Conservation (phyloP, 768 basidiomycete genomes). For the Auricularia auricula-judae region DNA sequence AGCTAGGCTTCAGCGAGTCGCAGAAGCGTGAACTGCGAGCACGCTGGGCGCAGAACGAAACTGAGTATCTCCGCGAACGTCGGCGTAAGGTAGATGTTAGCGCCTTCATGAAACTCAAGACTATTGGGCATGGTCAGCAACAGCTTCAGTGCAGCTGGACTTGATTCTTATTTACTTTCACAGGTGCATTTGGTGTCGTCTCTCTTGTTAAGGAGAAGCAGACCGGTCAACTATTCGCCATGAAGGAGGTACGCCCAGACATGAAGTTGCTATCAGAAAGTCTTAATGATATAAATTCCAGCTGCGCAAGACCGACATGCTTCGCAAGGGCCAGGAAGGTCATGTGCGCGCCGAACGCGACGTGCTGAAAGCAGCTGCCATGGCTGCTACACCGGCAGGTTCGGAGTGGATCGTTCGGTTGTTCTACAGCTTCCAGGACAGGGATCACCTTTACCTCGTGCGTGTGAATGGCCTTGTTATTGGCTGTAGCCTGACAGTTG, state of each 20-base stretch:
- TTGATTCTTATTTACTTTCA: slow-evolving; percentile 9
- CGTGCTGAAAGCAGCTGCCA: slow-evolving; percentile 80
- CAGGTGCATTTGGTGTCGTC: slow-evolving; percentile 94
- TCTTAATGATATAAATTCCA: slow-evolving; percentile 19
- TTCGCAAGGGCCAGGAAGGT: slow-evolving; percentile 93
- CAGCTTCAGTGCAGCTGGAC: not conserved
- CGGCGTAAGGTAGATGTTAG: slow-evolving; percentile 73
- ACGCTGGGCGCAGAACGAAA: slow-evolving; percentile 82
- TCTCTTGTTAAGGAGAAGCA: slow-evolving; percentile 78
- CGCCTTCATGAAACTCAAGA: slow-evolving; percentile 82
- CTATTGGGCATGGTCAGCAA: slow-evolving; percentile 78
- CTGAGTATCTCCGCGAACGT: slow-evolving; percentile 75
- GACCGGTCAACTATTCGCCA: slow-evolving; percentile 76
- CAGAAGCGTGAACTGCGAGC: slow-evolving; percentile 64
- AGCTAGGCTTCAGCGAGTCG: slow-evolving; percentile 55
- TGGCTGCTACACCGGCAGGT: slow-evolving; percentile 58
- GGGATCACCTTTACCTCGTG: slow-evolving; percentile 90
- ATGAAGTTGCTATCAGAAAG: slow-evolving; percentile 12
- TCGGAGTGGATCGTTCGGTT: slow-evolving; percentile 93
- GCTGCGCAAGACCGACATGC: slow-evolving; percentile 85
- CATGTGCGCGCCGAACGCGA: slow-evolving; percentile 95
- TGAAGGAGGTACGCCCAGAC: slow-evolving; percentile 71
- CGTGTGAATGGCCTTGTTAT: slow-evolving; percentile 19
- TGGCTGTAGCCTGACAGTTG: not conserved
- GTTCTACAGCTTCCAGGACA: slow-evolving; percentile 90